A percentile compares a stretch with the other conserved stretches of the same genome.
phyloP scores from a whole-genome alignment of 169 alveolate genomes.

The Babesia bovis region DNA sequence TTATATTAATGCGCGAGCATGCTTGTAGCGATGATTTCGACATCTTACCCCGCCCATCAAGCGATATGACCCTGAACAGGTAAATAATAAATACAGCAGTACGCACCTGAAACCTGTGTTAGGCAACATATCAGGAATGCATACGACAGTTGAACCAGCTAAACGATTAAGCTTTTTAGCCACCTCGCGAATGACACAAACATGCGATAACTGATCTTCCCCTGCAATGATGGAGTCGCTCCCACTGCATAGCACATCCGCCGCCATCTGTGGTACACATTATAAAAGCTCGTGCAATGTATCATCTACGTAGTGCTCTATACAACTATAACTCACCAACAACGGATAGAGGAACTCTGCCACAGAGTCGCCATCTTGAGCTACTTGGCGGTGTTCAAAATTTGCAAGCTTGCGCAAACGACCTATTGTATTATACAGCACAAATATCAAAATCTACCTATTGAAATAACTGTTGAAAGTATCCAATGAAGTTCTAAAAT shows the following conservation, averaged over 20 bases:
- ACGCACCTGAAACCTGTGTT: conserved; percentile 33
- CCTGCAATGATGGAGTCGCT: conserved; percentile 53
- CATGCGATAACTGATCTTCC: conserved; percentile 48
- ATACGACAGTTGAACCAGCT: conserved; percentile 6
- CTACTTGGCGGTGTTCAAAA: conserved; percentile 26
- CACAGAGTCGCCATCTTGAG: conserved; percentile 6
- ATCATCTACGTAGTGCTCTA: neutral
- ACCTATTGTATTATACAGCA: neutral
- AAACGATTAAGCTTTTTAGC: conserved; percentile 52
- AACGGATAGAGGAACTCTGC: conserved; percentile 46
- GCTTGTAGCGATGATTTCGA: conserved; percentile 32
- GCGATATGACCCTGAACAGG: conserved; percentile 54
- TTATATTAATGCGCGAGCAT: conserved; percentile 16
- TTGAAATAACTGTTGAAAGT: conserved; percentile 27
- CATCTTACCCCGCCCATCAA: conserved; percentile 58
- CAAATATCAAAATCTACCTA: conserved; percentile 1
- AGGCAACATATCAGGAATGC: conserved; percentile 13
- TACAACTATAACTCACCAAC: conserved; percentile 26
- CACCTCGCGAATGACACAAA: conserved; percentile 30
- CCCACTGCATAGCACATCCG: conserved; percentile 53
- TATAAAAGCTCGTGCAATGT: neutral
- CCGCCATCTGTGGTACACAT: conserved; percentile 50
- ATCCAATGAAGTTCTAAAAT: conserved; percentile 62
- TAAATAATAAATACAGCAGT: neutral
- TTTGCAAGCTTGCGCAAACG: conserved; percentile 50